Percentiles rank a stretch among this genome's conserved stretches.
Evolutionary conservation across 192 early-diverging fungal genomes (phyloP).

Genomic region (Linnemannia hyalina): DNA sequence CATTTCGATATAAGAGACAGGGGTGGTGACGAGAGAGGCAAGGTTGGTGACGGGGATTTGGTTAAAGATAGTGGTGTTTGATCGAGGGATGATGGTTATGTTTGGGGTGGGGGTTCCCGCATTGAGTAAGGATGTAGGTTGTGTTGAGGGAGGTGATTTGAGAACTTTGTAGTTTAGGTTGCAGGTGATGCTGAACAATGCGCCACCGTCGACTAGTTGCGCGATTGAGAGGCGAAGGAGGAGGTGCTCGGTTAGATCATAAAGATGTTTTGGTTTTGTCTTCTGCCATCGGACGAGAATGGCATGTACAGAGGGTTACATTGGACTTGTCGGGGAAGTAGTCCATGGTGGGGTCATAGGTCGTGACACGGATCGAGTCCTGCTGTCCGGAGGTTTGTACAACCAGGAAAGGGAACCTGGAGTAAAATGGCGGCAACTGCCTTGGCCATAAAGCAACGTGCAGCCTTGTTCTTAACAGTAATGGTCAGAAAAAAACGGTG

Average conservation of each 20-base stretch:
- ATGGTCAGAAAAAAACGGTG: background rate
- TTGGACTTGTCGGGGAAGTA: slow-evolving; percentile 65
- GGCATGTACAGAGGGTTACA: slow-evolving; percentile 9
- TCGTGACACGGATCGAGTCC: slow-evolving; percentile 35
- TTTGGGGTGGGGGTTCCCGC: slow-evolving; percentile 69
- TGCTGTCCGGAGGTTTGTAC: slow-evolving; percentile 43
- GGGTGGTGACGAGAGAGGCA: slow-evolving; percentile 57
- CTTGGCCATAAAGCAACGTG: background rate
- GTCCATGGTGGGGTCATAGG: slow-evolving; percentile 55
- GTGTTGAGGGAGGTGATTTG: slow-evolving; percentile 65
- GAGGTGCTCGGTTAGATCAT: background rate
- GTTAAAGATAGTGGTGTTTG: slow-evolving; percentile 59
- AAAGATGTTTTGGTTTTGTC: background rate
- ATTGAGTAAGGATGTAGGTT: slow-evolving; percentile 78
- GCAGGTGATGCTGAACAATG: slow-evolving; percentile 72
- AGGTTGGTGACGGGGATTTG: slow-evolving; percentile 61
- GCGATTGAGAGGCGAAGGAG: background rate
- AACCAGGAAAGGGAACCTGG: slow-evolving; percentile 37
- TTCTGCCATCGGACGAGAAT: background rate
- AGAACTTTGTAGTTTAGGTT: slow-evolving; percentile 76
- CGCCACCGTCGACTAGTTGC: slow-evolving; percentile 59
- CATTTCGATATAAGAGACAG: slow-evolving; percentile 63
- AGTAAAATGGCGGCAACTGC: slow-evolving; percentile 33
- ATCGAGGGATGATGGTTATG: slow-evolving; percentile 38
- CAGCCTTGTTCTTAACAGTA: slow-evolving; percentile 6